These are phyloP conservation scores for Stephanodiscus triporus DNA, from an alignment of 108 stramenopile genomes.

Conservation along the genomic window DNA sequence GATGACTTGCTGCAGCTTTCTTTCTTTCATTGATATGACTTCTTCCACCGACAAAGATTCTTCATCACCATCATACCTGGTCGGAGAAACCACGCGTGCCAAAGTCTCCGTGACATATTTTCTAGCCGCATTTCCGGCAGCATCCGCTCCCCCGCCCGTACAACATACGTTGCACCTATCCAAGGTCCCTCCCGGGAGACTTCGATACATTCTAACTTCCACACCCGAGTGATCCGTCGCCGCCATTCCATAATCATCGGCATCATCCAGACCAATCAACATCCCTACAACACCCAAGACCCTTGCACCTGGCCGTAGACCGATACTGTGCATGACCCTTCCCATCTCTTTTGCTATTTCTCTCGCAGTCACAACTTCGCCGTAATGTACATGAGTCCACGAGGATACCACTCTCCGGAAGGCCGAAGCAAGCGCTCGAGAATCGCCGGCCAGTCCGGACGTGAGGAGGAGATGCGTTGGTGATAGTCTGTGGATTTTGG, in stretches of 20 bases:
- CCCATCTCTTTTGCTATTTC: slow-evolving; percentile 66
- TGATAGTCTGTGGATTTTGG: slow-evolving; percentile 40
- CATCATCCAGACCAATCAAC: slow-evolving; percentile 64
- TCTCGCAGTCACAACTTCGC: slow-evolving; percentile 59
- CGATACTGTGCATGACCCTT: slow-evolving; percentile 61
- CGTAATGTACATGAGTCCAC: slow-evolving; percentile 48
- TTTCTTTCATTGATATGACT: background rate
- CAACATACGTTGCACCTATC: slow-evolving; percentile 60
- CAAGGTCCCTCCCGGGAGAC: slow-evolving; percentile 67
- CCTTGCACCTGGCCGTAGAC: slow-evolving; percentile 64
- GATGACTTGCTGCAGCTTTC: slow-evolving; percentile 29
- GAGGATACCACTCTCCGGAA: slow-evolving; percentile 54
- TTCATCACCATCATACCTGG: background rate
- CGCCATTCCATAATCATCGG: slow-evolving; percentile 24
- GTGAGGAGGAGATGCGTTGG: slow-evolving; percentile 56
- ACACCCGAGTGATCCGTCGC: slow-evolving; percentile 4
- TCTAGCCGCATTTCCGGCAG: slow-evolving; percentile 32
- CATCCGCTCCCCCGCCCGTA: slow-evolving; percentile 49
- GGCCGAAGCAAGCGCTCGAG: slow-evolving; percentile 56
- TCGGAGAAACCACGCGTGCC: slow-evolving; percentile 12
- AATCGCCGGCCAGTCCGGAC: slow-evolving; percentile 76
- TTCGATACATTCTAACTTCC: slow-evolving; percentile 54
- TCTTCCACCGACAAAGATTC: background rate
- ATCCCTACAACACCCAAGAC: slow-evolving; percentile 77
- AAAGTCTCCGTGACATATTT: slow-evolving; percentile 33